Base-by-base conservation (phyloP, 495 filamentous ascomycete species). In the Neurospora pannonica region DNA sequence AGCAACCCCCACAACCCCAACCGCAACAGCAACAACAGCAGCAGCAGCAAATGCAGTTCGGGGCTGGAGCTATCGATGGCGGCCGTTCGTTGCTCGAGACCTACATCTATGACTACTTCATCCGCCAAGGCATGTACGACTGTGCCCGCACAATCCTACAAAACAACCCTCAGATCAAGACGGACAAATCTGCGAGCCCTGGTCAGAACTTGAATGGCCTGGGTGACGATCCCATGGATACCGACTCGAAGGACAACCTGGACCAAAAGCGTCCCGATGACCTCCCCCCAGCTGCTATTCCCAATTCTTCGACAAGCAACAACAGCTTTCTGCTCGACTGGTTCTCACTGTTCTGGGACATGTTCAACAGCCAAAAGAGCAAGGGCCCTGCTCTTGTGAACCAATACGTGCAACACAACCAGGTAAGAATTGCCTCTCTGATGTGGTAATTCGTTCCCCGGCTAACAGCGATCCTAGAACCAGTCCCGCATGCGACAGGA, bases 301-400 rank as follows among this genome's bases (percentile, higher is more conserved):
- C 95, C 11, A 90, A 88, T 70, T 83, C 94, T 4, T 88, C 90
- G 15, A 87, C 82, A 37, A 84, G 87, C 11, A 90, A 93, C 21
- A 91, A 89, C 19, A 93, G 92, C 36, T 97, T 98, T 77, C 86
- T 99, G 15, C 89, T 92, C 70, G 95, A 98, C 74, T 99, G 96
- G 96, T 99, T 97, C 83, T 92, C 90, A 79, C 86, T 97, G 40
- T 99, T 99, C 82, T 98, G 93, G 94, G 96, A 98, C 76, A 93
- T 98, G 78, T 97, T 91, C 78, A 88, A 88, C 78, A 93, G 93
- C 70, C 90, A 92, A 78, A 90, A 92, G 74, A 89, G 88, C 75
- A 88, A 89, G 79, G 85, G 84, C n/a, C 77, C 78, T 40, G 86
- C 82, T 76, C 81, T 84, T 48, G 89, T 92, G 38, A 85, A 85